Evolutionary conservation across 768 basidiomycete genomes (phyloP), one percentile per base, ranked within the genome.

Genomic region (Coprinopsis sp.): DNA sequence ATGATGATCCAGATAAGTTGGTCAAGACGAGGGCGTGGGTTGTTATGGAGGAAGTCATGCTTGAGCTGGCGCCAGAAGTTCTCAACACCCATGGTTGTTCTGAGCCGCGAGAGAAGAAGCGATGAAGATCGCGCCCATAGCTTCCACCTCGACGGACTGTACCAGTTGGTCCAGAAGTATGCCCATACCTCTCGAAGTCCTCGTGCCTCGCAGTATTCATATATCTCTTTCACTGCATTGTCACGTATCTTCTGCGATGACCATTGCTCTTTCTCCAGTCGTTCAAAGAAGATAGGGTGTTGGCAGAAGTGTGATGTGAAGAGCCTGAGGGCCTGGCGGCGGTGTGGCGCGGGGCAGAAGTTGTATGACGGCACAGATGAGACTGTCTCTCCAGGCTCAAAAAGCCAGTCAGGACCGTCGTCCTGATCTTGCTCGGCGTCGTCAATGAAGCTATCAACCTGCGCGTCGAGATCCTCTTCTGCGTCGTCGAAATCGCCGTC

Each of bases 111-210:
- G 1, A 66, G 21, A 21, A 51, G 51, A 0, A 51, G 49, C 10
- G 60, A 50, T 6, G 55, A 51, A 8, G 63, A 64, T 2, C 58
- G 49, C 5, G 67, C 64, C 67, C 65, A 68, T 2, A 67, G 57
- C 14, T 39, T 46, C 65, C 66, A 69, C 52, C 50, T 57, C 13
- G 52, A 51, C 2, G 59, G 61, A 22, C 51, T 27, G 46, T 69
- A 67, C 68, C 68, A 69, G 14, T 43, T 57, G 8, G 55, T 52
- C 68, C 67, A 67, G 54, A 69, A 46, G 37, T 69, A 68, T 2
- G 52, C 67, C 64, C 66, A 68, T 3, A 65, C 64, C 42, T 69
- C 61, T 1, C 55, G 36, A 8, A 70, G 58, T 2, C 58, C 60
- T 6, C 59, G 51, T 8, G 19, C 16, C 1, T 54, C 19, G 41